Evolutionary conservation across 129 eudicot species (phyloP), one percentile per base, ranked within the genome.

Genomic region (Artemisia annua): DNA sequence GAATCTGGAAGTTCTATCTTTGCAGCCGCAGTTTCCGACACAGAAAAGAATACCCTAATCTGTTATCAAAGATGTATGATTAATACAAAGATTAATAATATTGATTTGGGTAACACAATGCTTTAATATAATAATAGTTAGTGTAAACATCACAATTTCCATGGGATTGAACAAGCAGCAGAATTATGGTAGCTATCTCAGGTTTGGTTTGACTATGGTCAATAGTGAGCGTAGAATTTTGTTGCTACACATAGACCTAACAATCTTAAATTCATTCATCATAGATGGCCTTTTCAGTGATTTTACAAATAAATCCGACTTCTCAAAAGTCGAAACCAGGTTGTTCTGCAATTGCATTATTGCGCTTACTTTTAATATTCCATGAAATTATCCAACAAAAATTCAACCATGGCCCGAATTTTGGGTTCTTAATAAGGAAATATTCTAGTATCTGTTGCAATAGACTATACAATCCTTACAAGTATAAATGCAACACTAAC

Each of bases 1-100:
- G 99, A 95, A 70, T 90, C 96, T 20, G 97, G 99, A 35, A 95
- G 85, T 81, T 81, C 88, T 44, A 91, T 90, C 69, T 75, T 90
- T 30, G 96, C 99, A n/a, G 99, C 99, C 57, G 81, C 86, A 75
- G 78, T 90, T 77, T 91, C 99, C 39, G 97, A 68, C 26, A 87
- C 94, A 11, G 99, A 88, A 80, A 86, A 95, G 87, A 94, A 94
- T 35, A 91, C 97, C 71, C 85, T 81, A 22, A 79, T 85, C 96
- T 95, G 73, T n/a, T 35, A 72, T 24, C 67, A 49, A 73, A 76
- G 56, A 67, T 1, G 14, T 13, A 19, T 18, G 18, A 2, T 55
- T n/a, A 60, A 3, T 50, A 67, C 60, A 15, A 49, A 70, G 24
- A 44, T 44, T 20, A 44, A 22, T 54, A 14, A 54, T 35, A 32